Conservation (phyloP, 257 asterid species). For the Plantago major region DNA sequence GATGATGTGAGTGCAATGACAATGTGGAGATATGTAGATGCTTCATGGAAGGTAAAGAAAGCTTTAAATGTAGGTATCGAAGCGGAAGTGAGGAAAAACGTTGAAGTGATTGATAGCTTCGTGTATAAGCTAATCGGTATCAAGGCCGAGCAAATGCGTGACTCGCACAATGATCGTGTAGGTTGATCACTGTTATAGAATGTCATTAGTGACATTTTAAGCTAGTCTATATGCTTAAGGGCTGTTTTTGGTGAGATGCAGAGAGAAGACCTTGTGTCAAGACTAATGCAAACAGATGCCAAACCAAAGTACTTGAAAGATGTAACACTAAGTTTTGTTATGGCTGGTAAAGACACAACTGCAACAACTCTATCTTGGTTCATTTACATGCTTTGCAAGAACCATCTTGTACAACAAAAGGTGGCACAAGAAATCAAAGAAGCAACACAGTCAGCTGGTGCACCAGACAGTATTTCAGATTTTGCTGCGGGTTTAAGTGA, state of each 20-base stretch:
- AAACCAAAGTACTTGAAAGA: conserved; percentile 54
- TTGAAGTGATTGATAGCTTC: conserved; percentile 34
- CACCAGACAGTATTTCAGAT: conserved; percentile 21
- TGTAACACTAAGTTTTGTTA: conserved; percentile 40
- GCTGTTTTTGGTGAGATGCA: conserved; percentile 16
- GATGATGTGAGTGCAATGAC: conserved; percentile 47
- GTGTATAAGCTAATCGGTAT: conserved; percentile 39
- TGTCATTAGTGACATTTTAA: background rate
- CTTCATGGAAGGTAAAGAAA: conserved; percentile 48
- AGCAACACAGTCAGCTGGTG: conserved; percentile 13
- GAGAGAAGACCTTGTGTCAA: conserved; percentile 39
- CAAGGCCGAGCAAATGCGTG: conserved; percentile 31
- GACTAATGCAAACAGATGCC: conserved; percentile 30
- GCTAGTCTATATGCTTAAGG: background rate
- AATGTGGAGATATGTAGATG: conserved; percentile 45
- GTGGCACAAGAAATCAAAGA: conserved; percentile 28
- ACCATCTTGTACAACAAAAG: conserved; percentile 40
- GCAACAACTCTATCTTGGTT: conserved; percentile 55
- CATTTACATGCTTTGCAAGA: conserved; percentile 47
- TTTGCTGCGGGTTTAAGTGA: conserved; percentile 36
- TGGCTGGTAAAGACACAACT: conserved; percentile 63
- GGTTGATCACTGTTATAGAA: conserved; percentile 8
- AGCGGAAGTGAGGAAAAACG: conserved; percentile 31
- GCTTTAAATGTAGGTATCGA: conserved; percentile 46
- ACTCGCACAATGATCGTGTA: conserved; percentile 24